Percentiles rank a stretch among this genome's conserved stretches.
phyloP scores from a whole-genome alignment of 2,329 filamentous ascomycete genomes.

The Trichoderma sp. region DNA sequence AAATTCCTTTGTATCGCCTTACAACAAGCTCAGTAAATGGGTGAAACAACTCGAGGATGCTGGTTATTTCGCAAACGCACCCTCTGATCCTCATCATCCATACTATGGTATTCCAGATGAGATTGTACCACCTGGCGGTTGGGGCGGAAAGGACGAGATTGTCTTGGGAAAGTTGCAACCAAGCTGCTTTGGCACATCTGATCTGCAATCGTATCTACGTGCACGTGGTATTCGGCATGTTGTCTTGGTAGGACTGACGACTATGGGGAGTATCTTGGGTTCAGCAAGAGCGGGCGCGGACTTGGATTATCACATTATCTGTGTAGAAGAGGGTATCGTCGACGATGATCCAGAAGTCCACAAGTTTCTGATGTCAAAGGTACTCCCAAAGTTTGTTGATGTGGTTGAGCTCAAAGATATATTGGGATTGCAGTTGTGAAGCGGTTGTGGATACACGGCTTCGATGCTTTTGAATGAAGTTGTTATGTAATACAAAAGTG shows the following conservation, averaged over 20 bases:
- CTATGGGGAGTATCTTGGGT: conserved; percentile 5
- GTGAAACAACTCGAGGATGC: neutral
- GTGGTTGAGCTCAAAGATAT: neutral
- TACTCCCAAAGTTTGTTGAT: neutral
- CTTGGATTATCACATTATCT: neutral
- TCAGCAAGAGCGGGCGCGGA: neutral
- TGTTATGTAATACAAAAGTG: too few species aligned
- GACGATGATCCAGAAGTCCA: conserved; percentile 4
- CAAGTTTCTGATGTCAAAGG: neutral
- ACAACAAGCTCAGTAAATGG: conserved; percentile 10
- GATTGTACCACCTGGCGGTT: neutral
- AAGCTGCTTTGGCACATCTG: conserved; percentile 6
- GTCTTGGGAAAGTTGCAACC: neutral
- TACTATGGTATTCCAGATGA: neutral
- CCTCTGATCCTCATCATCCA: conserved; percentile 1
- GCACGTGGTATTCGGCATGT: neutral
- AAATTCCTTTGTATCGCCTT: conserved; percentile 3
- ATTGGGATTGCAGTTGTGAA: neutral
- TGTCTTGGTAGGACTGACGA: neutral
- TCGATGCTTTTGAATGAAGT: neutral
- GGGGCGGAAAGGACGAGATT: conserved; percentile 4
- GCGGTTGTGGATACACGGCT: accelerated
- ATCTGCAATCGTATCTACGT: neutral
- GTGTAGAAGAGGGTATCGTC: neutral
- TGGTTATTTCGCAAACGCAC: neutral